Base-by-base conservation (phyloP, 2,329 filamentous ascomycete genomes). In the Coniochaeta sp. region DNA sequence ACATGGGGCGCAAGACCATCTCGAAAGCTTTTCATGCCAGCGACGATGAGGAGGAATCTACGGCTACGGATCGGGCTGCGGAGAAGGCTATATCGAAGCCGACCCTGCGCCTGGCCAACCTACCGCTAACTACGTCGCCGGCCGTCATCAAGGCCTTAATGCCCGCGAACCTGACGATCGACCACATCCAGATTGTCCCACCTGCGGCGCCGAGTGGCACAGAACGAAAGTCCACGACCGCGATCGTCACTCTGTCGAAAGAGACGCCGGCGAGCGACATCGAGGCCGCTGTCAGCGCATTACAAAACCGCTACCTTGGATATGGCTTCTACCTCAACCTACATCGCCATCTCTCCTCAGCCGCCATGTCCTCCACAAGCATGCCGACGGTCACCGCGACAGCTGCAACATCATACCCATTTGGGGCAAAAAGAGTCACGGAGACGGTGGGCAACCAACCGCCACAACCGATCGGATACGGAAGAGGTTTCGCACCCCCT, bases 261-360 rank as follows among this genome's bases (percentile, higher is more conserved):
- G 90, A 95, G 64, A 95, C 91, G 0, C 85, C 91, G 0, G 89
- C 89, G 0, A 89, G 87, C 26, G 90, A 96, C 60, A 93, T 97
- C 59, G 92, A 97, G 68, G 81, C 85, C 4, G 84, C 88, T 0
- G 90, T 96, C 58, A 93, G 87, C 69, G 76, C 83, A 3, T 76
- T 96, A 34, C 90, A 96, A 69, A 92, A 95, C 64, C 86, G 83
- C 65, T 96, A 97, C 70, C 77, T 96, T 17, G 93, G 93, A 17
- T 91, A 86, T 70, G 93, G 93, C 5, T 91, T 89, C 75, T 89
- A 93, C 72, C 79, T 97, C 2, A 88, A 85, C 7, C 81, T 96
- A 52, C 90, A 93, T 62, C 82, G 91, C 10, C 90, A 96, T 74
- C 80, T 96, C 4, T 96, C 91, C 0, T 96, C 91, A 2, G 86